Conservation (phyloP, 257 asterid genomes). For the Echites panduratus region DNA sequence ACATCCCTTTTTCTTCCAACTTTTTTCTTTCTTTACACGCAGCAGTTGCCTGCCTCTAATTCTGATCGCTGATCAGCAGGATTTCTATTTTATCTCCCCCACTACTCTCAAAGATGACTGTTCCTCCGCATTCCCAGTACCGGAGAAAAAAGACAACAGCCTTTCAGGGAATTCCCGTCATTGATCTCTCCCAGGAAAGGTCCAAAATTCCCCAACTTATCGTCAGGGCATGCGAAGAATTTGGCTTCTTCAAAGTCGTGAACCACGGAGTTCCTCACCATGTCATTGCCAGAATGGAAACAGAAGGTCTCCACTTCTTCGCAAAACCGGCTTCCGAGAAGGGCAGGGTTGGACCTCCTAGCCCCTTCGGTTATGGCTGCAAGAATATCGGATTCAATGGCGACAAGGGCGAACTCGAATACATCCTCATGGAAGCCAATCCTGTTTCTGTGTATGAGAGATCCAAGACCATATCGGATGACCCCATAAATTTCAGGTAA, state of each 20-base stretch:
- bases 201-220: constrained; percentile 26
- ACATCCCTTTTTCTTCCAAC: neutral
- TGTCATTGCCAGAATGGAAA: constrained; percentile 38
- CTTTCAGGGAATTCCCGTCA: constrained; percentile 34
- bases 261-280: constrained; percentile 56
- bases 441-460: constrained; percentile 24
- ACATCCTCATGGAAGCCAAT: constrained; percentile 11
- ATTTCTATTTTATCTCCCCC: neutral
- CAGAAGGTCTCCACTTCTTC: constrained; percentile 42
- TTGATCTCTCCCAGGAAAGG: constrained; percentile 44
- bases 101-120: constrained; percentile 29
- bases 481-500: constrained; percentile 55
- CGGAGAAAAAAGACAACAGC: constrained; percentile 34
- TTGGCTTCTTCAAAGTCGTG: constrained; percentile 56
- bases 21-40: neutral
- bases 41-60: neutral
- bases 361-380: constrained; percentile 72
- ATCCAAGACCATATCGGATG: constrained; percentile 35
- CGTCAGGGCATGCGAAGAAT: constrained; percentile 54
- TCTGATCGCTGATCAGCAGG: too few species aligned
- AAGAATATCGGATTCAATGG: constrained; percentile 75
- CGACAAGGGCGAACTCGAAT: constrained; percentile 36
- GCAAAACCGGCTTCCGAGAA: constrained; percentile 41
- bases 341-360: constrained; percentile 43
- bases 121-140: constrained; percentile 25